Conservation (phyloP, 2,329 filamentous ascomycete species). For the Dryadomyces quercivorus region DNA sequence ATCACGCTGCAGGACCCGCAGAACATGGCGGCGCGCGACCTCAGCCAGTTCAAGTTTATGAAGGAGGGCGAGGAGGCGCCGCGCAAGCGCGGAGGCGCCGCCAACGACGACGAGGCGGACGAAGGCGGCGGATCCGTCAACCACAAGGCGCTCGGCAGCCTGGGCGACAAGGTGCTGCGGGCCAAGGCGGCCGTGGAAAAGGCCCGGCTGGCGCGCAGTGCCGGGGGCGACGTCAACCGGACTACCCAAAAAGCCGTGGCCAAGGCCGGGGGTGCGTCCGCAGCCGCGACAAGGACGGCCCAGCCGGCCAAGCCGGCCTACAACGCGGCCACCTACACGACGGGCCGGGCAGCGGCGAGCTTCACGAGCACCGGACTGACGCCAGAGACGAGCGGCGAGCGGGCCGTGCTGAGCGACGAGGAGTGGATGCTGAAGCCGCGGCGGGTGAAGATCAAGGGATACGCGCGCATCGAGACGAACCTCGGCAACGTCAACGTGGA, state of each 20-base stretch:
- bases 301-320: slow-evolving; percentile 44
- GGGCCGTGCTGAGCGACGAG: slow-evolving; percentile 80
- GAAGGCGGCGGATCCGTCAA: slow-evolving; percentile 62
- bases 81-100: slow-evolving; percentile 52
- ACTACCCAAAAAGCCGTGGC: slow-evolving; percentile 14
- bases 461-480: slow-evolving; percentile 79
- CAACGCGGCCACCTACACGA: slow-evolving; percentile 85
- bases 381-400: slow-evolving; percentile 76
- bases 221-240: slow-evolving; percentile 26
- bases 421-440: slow-evolving; percentile 93
- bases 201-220: slow-evolving; percentile 38
- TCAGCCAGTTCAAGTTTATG: slow-evolving; percentile 80
- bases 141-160: slow-evolving; percentile 62
- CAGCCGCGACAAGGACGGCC: slow-evolving; percentile 50
- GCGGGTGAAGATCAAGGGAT: slow-evolving; percentile 80
- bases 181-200: slow-evolving; percentile 91
- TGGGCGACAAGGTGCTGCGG: slow-evolving; percentile 70
- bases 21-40: slow-evolving; percentile 68
- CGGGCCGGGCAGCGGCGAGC: slow-evolving; percentile 78
- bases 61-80: slow-evolving; percentile 66
- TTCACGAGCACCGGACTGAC: slow-evolving; percentile 93
- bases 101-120: slow-evolving; percentile 48
- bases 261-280: background rate
- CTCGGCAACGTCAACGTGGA: slow-evolving; percentile 79
- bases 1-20: slow-evolving; percentile 95